Base-by-base conservation (phyloP, 345 rosid genomes). In the Salix exigua region DNA sequence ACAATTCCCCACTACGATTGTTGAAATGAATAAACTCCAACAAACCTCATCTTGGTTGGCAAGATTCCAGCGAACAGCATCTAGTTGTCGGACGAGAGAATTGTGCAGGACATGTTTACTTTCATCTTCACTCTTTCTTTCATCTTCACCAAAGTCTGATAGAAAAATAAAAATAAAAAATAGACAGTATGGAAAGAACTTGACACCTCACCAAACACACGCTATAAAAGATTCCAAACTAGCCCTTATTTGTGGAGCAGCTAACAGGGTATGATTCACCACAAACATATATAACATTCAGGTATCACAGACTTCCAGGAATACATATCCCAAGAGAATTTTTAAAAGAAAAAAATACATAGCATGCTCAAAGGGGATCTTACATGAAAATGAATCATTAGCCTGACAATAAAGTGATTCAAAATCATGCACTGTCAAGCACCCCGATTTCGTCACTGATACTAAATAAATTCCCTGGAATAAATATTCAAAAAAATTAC, bases 361-460 rank as follows among this genome's bases (percentile, higher is more conserved):
- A 25, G 58, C 14, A 60, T 31, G 35, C 21, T 31, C 21, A 37
- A 23, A 44, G n/a, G 65, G 75, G n/a, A 72, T 78, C 91, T 82
- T 81, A 89, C 95, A 35, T 35, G 81, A 66, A 53, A 72, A 58
- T 19, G 70, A 66, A 55, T 73, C 76, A 73, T 77, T 82, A 74
- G 88, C 80, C 40, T 86, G 88, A 81, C 93, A 87, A 77, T 88
- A 92, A 38, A 96, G 86, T 71, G 91, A 50, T 76, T 96, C 98
- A 87, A 91, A 93, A 77, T 93, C 98, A 88, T 93, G 94, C 21
- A 96, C 91, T 5, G 87, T 91, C 81, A 93, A 79, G 88, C 99
- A 93, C 69, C 98, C 94, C 1, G 91, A 79, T 85, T 84, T 89
- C 42, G 97, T 91, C 30, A 87, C 98, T 18, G 98, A 89, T 30